Percentiles rank a stretch among this genome's conserved stretches.
Conservation (phyloP, 257 asterid species). For the Agastache rugosa region DNA sequence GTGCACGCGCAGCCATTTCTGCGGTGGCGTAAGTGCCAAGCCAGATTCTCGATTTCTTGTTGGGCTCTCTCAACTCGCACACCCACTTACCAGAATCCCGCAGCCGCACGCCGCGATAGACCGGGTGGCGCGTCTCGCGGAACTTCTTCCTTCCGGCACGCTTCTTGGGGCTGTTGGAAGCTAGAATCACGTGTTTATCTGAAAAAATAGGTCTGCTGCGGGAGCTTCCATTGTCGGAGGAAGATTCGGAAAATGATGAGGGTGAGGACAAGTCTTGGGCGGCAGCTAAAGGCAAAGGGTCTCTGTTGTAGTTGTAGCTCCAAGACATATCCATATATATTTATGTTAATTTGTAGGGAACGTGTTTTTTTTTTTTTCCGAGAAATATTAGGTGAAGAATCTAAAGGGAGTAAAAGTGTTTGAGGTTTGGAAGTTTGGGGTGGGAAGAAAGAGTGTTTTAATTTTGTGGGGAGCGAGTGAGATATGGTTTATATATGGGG, state of each 20-base stretch:
- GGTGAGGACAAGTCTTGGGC: no score
- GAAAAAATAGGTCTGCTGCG: neutral
- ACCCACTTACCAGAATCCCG: conserved; percentile 77
- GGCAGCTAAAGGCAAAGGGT: no score
- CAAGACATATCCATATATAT: neutral
- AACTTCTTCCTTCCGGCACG: conserved; percentile 67
- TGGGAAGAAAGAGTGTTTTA: neutral
- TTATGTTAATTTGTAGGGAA: no score
- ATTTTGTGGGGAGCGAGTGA: neutral
- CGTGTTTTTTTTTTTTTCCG: no score
- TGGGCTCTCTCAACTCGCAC: conserved; percentile 71
- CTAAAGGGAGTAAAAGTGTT: neutral
- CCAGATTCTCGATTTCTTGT: conserved; percentile 76
- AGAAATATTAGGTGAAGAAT: no score
- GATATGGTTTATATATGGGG: neutral
- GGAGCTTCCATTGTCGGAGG: neutral
- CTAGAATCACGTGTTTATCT: neutral
- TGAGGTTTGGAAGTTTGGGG: neutral
- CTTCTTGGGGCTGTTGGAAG: conserved; percentile 41
- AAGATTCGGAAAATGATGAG: neutral
- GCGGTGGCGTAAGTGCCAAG: conserved; percentile 64
- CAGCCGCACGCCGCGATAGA: conserved; percentile 66
- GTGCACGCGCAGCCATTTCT: conserved; percentile 71
- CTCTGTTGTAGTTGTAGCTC: no score
- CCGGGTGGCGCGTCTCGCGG: conserved; percentile 74